Evolutionary conservation across 2,329 filamentous ascomycete genomes (phyloP).

Genomic region (Chaetomiaceae sp.): DNA sequence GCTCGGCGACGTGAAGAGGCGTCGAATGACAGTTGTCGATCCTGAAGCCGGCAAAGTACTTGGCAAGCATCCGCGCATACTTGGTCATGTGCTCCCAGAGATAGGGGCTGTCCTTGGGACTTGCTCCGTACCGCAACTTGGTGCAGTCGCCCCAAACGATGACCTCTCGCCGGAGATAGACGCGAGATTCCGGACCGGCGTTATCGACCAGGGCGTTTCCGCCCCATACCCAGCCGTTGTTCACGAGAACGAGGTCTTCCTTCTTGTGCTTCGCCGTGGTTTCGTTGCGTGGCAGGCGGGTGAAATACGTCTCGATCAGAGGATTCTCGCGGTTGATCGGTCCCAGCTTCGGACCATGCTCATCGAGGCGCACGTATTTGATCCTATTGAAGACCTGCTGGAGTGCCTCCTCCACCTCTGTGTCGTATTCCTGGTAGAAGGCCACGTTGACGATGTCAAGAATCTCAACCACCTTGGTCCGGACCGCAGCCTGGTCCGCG

Average conservation of each 20-base stretch:
- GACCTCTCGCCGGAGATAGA: conserved; percentile 93
- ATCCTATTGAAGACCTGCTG: conserved; percentile 91
- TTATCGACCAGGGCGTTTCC: conserved; percentile 93
- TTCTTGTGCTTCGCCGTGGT: conserved; percentile 71
- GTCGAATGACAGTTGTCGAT: conserved; percentile 99
- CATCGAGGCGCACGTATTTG: conserved; percentile 92
- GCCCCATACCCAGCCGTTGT: conserved; percentile 99
- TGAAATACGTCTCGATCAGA: conserved; percentile 92
- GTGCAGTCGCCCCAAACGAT: conserved; percentile 99
- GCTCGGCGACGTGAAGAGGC: conserved; percentile 87
- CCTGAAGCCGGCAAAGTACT: conserved; percentile 89
- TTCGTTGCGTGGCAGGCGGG: conserved; percentile 74
- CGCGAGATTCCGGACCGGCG: conserved; percentile 79
- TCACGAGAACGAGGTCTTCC: conserved; percentile 75
- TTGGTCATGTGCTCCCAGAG: conserved; percentile 94
- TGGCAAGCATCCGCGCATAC: conserved; percentile 88
- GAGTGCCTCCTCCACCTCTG: conserved; percentile 74
- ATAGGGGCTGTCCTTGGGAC: conserved; percentile 81
- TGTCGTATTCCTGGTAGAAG: conserved; percentile 89
- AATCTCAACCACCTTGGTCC: conserved; percentile 55
- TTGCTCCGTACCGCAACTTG: conserved; percentile 83
- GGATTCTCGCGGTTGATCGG: conserved; percentile 72
- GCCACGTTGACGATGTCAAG: conserved; percentile 81
- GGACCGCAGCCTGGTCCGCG: conserved; percentile 47
- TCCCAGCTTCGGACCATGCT: conserved; percentile 81